Conservation (phyloP, 2,329 filamentous ascomycete genomes). For the Cladobotryum mycophilum region DNA sequence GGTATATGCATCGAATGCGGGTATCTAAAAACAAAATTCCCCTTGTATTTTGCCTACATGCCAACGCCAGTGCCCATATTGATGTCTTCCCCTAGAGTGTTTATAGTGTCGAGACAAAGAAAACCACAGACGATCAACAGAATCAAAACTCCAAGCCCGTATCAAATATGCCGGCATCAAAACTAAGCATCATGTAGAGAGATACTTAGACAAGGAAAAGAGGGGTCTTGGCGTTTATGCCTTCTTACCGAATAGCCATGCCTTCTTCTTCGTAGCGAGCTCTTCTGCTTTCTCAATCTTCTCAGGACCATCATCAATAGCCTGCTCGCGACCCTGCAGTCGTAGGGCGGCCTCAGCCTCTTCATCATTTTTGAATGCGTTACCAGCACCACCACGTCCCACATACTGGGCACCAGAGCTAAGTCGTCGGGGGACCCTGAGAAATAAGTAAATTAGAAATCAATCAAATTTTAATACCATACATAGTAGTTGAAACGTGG, state of each 20-base stretch:
- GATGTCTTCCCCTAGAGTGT: no score
- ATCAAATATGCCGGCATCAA: no score
- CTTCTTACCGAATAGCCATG: constrained; percentile 9
- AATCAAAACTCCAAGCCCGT: no score
- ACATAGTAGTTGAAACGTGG: no score
- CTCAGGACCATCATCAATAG: constrained; percentile 25
- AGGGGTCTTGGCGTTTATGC: background rate
- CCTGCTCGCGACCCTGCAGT: constrained; percentile 26
- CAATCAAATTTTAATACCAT: background rate
- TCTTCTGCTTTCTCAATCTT: constrained; percentile 5
- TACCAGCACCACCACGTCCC: constrained; percentile 71
- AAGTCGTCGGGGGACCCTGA: constrained; percentile 48
- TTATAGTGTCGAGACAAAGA: no score
- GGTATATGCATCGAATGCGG: constrained; percentile 6
- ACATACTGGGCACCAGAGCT: constrained; percentile 57
- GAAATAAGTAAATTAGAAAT: constrained; percentile 8
- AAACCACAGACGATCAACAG: no score
- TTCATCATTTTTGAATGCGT: constrained; percentile 51
- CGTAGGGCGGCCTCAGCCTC: constrained; percentile 24
- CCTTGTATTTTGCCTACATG: background rate
- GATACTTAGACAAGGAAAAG: no score
- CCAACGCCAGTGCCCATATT: background rate
- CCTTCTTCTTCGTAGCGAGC: background rate
- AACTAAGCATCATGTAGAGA: no score
- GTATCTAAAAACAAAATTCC: constrained; percentile 4